Evolutionary conservation across 139 green algal species (phyloP).

Genomic region (Chlorella ohadii): DNA sequence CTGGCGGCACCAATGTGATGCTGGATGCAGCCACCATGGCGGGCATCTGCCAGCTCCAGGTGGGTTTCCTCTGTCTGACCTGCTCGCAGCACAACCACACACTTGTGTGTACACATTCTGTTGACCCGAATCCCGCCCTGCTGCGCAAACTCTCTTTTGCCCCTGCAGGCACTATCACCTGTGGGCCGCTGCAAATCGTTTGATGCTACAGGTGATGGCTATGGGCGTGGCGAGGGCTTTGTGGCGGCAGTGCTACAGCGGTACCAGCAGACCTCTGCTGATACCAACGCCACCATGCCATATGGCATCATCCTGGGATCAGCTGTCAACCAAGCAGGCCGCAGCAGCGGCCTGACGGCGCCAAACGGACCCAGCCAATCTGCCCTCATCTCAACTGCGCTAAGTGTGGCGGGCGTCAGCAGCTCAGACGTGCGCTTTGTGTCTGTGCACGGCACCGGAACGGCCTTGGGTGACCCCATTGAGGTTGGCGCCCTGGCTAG

Average conservation of each 20-base stretch:
- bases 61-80: no score
- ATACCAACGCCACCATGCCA: background rate
- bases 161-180: conserved; percentile 51
- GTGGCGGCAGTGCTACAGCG: conserved; percentile 28
- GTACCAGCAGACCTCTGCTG: background rate
- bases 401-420: conserved; percentile 37
- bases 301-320: conserved; percentile 54
- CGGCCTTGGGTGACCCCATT: conserved; percentile 54
- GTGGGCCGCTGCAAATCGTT: conserved; percentile 63
- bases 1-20: conserved; percentile 49
- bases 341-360: conserved; percentile 82
- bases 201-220: conserved; percentile 64
- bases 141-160: no score
- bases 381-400: conserved; percentile 55
- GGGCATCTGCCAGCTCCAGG: conserved; percentile 48
- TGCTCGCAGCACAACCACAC: no score
- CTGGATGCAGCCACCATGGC: conserved; percentile 44
- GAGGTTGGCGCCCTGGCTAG: conserved; percentile 38
- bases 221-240: conserved; percentile 60
- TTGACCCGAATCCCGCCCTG: no score
- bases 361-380: conserved; percentile 77
- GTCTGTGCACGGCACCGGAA: conserved; percentile 60
- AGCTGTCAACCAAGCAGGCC: conserved; percentile 83
- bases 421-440: conserved; percentile 16
- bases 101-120: no score